These are phyloP conservation scores for Periconia sp. DNA, from an alignment of 2,329 filamentous ascomycete genomes.

Conservation along the genomic window DNA sequence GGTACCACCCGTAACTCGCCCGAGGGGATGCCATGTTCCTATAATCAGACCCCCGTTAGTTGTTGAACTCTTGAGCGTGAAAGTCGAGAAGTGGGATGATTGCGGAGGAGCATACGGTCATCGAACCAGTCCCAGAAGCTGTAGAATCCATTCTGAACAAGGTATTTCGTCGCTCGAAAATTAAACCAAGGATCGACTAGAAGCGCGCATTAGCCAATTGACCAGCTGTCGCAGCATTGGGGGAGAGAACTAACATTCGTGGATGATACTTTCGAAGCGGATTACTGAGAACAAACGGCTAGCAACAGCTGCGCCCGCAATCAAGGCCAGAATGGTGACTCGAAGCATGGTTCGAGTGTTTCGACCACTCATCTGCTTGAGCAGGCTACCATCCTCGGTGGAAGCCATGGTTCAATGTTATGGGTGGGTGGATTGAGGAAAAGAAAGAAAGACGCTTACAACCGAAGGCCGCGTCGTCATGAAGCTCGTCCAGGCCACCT, in stretches of 20 bases:
- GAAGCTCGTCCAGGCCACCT: slow-evolving; percentile 25
- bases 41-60: slow-evolving; percentile 15
- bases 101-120: slow-evolving; percentile 65
- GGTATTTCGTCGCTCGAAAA: slow-evolving; percentile 96
- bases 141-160: slow-evolving; percentile 96
- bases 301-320: slow-evolving; percentile 86
- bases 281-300: slow-evolving; percentile 98
- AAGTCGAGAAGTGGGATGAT: slow-evolving; percentile 3
- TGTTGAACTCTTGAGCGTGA: neutral
- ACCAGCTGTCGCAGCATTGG: slow-evolving; percentile 1
- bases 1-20: slow-evolving; percentile 97
- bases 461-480: slow-evolving; percentile 33
- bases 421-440: slow-evolving; percentile 17
- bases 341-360: slow-evolving; percentile 84
- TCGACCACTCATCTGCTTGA: slow-evolving; percentile 76
- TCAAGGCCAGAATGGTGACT: slow-evolving; percentile 85
- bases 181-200: slow-evolving; percentile 99
- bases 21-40: slow-evolving; percentile 97
- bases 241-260: slow-evolving; percentile 80
- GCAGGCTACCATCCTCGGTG: slow-evolving; percentile 53
- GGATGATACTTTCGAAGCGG: slow-evolving; percentile 98
- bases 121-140: slow-evolving; percentile 99
- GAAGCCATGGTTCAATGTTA: slow-evolving; percentile 38
- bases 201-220: slow-evolving; percentile 29
- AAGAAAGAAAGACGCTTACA: slow-evolving; percentile 28